A percentile compares a stretch with the other conserved stretches of the same genome.
These are phyloP conservation scores for Lolium rigidum DNA, from an alignment of 176 grass and related monocot species.

Conservation along the genomic window DNA sequence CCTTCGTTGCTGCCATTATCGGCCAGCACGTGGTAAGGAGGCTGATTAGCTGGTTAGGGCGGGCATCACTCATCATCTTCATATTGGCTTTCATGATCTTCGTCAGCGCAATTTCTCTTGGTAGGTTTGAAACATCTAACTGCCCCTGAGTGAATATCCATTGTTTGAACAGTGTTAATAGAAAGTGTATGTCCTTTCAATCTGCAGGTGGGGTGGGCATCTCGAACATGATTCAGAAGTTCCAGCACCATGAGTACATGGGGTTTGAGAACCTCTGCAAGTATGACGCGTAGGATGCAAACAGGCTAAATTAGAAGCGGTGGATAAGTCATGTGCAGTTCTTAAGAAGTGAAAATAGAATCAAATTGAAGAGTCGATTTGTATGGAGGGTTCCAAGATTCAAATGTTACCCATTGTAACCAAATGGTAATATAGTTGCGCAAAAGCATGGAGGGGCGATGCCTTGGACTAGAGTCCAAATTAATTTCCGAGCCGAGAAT, in stretches of 20 bases:
- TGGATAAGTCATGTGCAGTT: constrained; percentile 1
- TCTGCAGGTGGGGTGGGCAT: constrained; percentile 83
- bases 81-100: constrained; percentile 89
- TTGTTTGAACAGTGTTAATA: constrained; percentile 11
- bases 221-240: constrained; percentile 75
- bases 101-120: constrained; percentile 81
- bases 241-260: constrained; percentile 74
- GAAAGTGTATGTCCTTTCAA: not conserved
- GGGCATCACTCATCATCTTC: constrained; percentile 96
- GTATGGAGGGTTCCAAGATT: not conserved
- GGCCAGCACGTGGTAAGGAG: constrained; percentile 81
- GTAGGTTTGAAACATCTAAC: constrained; percentile 41
- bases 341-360: not conserved
- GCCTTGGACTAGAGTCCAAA: not conserved
- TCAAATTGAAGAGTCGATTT: constrained; percentile 6
- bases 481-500: constrained; percentile 33
- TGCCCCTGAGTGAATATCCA: not conserved
- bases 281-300: constrained; percentile 54
- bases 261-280: constrained; percentile 92
- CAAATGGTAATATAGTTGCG: not conserved
- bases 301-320: not conserved
- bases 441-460: not conserved
- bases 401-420: constrained; percentile 1
- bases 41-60: constrained; percentile 71
- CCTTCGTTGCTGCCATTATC: constrained; percentile 70